A percentile compares a stretch with the other conserved stretches of the same genome.
Evolutionary conservation across 179 eudicot species (phyloP).

Genomic region (Actinidia polygama): DNA sequence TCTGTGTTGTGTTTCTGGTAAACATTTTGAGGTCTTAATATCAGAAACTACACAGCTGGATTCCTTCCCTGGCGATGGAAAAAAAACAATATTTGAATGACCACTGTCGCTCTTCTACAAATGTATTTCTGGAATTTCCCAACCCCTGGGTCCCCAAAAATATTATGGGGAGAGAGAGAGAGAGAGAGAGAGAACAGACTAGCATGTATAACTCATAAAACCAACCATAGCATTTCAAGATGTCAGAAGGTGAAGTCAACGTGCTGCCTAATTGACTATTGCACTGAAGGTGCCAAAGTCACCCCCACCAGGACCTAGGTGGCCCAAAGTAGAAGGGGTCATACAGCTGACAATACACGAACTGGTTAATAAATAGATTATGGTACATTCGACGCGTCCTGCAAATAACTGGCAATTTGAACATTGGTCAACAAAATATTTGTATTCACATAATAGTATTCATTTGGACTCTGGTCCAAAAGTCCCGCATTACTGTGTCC

Average conservation of each 20-base stretch:
- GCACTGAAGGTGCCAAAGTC: neutral
- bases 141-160: neutral
- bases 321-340: neutral
- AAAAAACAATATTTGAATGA: neutral
- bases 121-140: neutral
- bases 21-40: neutral
- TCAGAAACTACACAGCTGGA: conserved; percentile 18
- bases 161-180: neutral
- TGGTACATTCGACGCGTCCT: neutral
- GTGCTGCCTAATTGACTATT: neutral
- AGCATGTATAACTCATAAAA: neutral
- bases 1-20: conserved; percentile 16
- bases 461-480: neutral
- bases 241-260: neutral
- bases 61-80: conserved; percentile 27
- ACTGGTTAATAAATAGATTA: too few species aligned
- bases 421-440: neutral
- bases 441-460: neutral
- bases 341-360: neutral
- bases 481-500: neutral
- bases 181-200: neutral
- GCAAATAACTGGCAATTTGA: neutral
- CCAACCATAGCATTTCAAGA: neutral
- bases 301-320: neutral
- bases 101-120: neutral